Conservation (phyloP, 1,139 yeast genomes). For the Pichia sp. region DNA sequence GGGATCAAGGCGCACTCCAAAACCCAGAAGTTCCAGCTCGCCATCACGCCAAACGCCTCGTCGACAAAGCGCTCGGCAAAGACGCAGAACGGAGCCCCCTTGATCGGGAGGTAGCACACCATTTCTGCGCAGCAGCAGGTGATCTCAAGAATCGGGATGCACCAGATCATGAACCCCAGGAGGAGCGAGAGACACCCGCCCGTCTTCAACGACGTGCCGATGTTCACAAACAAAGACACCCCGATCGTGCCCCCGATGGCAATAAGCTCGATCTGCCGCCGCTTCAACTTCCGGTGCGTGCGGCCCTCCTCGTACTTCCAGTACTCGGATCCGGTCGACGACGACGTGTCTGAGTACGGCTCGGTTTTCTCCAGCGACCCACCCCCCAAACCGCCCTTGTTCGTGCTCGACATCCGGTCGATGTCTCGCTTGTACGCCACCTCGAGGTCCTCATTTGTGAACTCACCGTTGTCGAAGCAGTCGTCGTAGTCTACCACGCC, state of each 20-base stretch:
- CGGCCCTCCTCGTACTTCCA: conserved; percentile 19
- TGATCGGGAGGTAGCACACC: conserved; percentile 49
- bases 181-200: conserved; percentile 81
- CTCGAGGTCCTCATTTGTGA: conserved; percentile 7
- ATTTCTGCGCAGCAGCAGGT: conserved; percentile 53
- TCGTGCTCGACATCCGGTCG: not conserved
- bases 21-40: conserved; percentile 50
- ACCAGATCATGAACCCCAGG: conserved; percentile 60
- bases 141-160: conserved; percentile 35
- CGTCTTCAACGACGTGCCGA: conserved; percentile 60
- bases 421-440: not conserved
- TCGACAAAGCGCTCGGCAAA: conserved; percentile 55
- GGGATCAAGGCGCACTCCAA: conserved; percentile 52
- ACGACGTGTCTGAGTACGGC: conserved; percentile 1
- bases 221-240: conserved; percentile 70
- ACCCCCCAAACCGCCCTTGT: not conserved
- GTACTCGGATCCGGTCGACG: conserved; percentile 5
- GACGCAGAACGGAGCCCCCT: conserved; percentile 47
- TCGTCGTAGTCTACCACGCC: conserved; percentile 15
- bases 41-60: conserved; percentile 50
- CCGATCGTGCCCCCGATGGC: conserved; percentile 87
- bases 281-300: conserved; percentile 21
- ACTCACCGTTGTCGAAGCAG: conserved; percentile 15
- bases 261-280: conserved; percentile 61
- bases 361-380: not conserved